Evolutionary conservation across 768 basidiomycete genomes (phyloP).

Genomic region (Psilocybe azurescens): DNA sequence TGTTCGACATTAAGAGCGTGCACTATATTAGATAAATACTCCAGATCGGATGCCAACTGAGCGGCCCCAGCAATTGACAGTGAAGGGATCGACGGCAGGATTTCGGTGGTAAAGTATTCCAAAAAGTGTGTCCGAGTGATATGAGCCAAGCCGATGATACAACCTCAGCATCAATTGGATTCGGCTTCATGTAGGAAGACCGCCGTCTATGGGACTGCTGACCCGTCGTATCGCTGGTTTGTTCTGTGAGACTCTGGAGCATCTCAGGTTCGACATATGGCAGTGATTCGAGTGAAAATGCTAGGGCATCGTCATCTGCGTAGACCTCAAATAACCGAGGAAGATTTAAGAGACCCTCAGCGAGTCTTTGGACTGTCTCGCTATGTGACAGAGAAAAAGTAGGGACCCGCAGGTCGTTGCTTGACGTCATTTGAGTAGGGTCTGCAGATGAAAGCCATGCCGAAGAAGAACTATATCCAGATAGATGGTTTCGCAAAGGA

Average conservation of each 20-base stretch:
- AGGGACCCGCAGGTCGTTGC: slow-evolving; percentile 74
- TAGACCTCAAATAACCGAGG: slow-evolving; percentile 95
- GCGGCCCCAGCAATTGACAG: slow-evolving; percentile 73
- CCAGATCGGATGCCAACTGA: slow-evolving; percentile 87
- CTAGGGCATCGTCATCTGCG: slow-evolving; percentile 88
- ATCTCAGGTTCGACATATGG: slow-evolving; percentile 69
- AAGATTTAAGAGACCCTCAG: slow-evolving; percentile 93
- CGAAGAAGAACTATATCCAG: slow-evolving; percentile 68
- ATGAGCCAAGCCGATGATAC: slow-evolving; percentile 93
- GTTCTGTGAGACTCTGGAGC: slow-evolving; percentile 52
- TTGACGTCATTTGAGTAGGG: slow-evolving; percentile 49
- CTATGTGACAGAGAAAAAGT: slow-evolving; percentile 94
- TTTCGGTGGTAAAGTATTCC: slow-evolving; percentile 66
- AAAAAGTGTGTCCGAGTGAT: slow-evolving; percentile 83
- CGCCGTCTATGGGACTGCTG: slow-evolving; percentile 45
- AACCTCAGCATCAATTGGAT: slow-evolving; percentile 68
- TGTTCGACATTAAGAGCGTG: slow-evolving; percentile 89
- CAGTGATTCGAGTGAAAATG: slow-evolving; percentile 85
- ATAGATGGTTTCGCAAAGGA: slow-evolving; percentile 77
- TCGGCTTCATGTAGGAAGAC: slow-evolving; percentile 42
- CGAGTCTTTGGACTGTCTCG: slow-evolving; percentile 85
- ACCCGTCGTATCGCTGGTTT: slow-evolving; percentile 33
- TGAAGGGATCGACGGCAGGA: slow-evolving; percentile 74
- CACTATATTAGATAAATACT: slow-evolving; percentile 90
- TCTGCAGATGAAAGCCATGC: slow-evolving; percentile 67